A percentile compares a stretch with the other conserved stretches of the same genome.
Evolutionary conservation across 495 filamentous ascomycete species (phyloP).

Genomic region (Evansstolkia leycettana): DNA sequence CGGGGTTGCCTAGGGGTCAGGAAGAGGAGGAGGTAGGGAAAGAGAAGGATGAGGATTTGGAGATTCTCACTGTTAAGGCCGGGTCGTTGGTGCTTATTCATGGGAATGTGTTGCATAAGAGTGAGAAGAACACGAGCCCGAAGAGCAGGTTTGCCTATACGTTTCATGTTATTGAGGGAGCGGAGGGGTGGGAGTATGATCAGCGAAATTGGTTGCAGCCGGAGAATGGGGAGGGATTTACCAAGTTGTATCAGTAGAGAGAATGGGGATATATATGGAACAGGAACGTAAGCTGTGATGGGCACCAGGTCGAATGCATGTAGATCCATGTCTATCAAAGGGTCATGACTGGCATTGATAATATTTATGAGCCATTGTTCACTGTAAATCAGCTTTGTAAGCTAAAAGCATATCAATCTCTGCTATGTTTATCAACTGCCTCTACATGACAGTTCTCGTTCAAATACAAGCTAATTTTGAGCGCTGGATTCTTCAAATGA

Average conservation of each 20-base stretch:
- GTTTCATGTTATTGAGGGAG: constrained; percentile 91
- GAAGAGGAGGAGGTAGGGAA: constrained; percentile 20
- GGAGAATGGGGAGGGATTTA: constrained; percentile 59
- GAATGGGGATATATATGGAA: no score
- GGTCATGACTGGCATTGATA: no score
- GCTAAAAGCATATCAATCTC: no score
- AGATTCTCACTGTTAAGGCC: constrained; percentile 68
- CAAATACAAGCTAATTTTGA: no score
- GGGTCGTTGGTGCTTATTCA: constrained; percentile 88
- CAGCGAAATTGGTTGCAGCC: constrained; percentile 87
- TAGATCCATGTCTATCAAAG: no score
- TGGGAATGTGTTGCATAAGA: constrained; percentile 93
- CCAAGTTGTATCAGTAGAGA: constrained; percentile 38
- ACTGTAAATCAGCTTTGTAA: no score
- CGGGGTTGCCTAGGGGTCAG: constrained; percentile 31
- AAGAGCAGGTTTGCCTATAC: constrained; percentile 93
- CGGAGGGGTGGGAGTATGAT: constrained; percentile 62
- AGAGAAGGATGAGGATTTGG: constrained; percentile 43
- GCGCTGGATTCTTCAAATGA: no score
- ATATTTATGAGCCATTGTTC: no score
- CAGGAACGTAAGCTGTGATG: no score
- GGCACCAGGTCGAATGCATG: no score
- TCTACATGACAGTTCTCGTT: no score
- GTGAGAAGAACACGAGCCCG: constrained; percentile 74
- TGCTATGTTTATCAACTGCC: no score